Base-by-base conservation (phyloP, 2,329 filamentous ascomycete genomes). In the Paracoccidioides brasiliensis region DNA sequence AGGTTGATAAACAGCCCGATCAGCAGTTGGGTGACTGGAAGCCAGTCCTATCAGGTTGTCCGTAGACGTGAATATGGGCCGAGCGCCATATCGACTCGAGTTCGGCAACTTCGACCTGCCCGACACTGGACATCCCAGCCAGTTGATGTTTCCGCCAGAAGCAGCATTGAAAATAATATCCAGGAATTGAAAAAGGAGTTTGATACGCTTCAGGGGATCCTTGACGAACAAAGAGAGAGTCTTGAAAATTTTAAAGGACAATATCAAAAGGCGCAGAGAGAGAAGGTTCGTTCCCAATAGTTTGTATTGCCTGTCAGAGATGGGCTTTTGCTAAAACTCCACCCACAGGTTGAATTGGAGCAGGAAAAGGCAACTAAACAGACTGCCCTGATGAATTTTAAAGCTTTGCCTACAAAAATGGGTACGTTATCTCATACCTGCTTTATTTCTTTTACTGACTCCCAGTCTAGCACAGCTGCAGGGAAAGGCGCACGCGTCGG, bases 11-110 rank as follows among this genome's bases (percentile, higher is more conserved):
- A 73, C 12, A 78, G 75, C 51, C 73, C 77, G 12, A 76, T 96
- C 53, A 76, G 71, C 44, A 79, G 75, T 28, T 96, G 86, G 80
- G 81, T 88, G n/a, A 79, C 85, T 30, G 83, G 83, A 3, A 78
- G 73, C 14, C 78, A 82, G 52, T 72, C 70, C 7, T 90, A 86
- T 67, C 77, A 76, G 22, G 79, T 93, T 53, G 78, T 76, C 5
- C 81, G 86, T 14, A 83, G 91, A 50, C 78, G 76, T 60, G 91
- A 97, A 67, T 96, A 96, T 69, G 89, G 88, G 2, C 79, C 82
- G 1, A 74, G 78, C 50, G 88, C 85, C 12, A 81, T 80, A 50
- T 88, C 88, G 1, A 90, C 86, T 0, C 76, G 78, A 28, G 83
- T 86, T 12, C 80, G 76, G 40, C 74, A 74, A 54, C 72, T 96